These are phyloP conservation scores for Lentinula boryana DNA, from an alignment of 768 basidiomycete genomes.

Conservation along the genomic window DNA sequence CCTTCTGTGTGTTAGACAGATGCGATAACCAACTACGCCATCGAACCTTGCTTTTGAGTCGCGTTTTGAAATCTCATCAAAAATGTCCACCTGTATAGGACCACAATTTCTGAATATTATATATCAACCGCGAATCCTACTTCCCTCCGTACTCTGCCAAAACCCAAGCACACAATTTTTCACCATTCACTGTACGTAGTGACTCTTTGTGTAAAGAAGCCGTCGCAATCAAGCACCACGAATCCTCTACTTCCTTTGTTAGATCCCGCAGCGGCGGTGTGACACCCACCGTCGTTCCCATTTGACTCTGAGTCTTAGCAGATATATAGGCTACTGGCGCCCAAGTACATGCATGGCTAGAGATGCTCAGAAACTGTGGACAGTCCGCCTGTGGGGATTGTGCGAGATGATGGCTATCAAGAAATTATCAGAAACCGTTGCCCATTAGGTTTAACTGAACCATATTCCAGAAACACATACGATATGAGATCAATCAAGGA, in stretches of 20 bases:
- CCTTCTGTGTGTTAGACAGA: constrained; percentile 57
- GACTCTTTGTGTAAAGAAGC: constrained; percentile 9
- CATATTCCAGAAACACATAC: constrained; percentile 19
- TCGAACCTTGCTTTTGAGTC: constrained; percentile 23
- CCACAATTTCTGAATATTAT: not conserved
- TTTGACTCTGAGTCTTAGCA: constrained; percentile 9
- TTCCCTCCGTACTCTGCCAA: constrained; percentile 19
- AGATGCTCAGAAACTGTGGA: constrained; percentile 35
- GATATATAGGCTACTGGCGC: constrained; percentile 52
- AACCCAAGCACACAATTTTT: constrained; percentile 27
- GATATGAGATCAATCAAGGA: constrained; percentile 37
- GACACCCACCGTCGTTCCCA: constrained; percentile 10
- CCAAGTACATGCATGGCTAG: constrained; percentile 33
- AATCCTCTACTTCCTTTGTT: constrained; percentile 47
- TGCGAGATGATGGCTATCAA: not conserved
- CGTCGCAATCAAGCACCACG: constrained; percentile 37
- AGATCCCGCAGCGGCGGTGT: constrained; percentile 33
- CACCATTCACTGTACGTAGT: not conserved
- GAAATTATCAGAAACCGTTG: not conserved
- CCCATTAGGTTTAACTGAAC: not conserved
- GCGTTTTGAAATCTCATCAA: too few relatives aligned
- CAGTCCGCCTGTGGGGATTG: not conserved
- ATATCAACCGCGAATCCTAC: not conserved
- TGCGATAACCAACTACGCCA: constrained; percentile 84
- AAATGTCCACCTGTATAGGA: too few relatives aligned